Percentiles rank a stretch among this genome's conserved stretches.
Evolutionary conservation across 106 monocot species (phyloP).

Genomic region (Dendrobium huoshanense): DNA sequence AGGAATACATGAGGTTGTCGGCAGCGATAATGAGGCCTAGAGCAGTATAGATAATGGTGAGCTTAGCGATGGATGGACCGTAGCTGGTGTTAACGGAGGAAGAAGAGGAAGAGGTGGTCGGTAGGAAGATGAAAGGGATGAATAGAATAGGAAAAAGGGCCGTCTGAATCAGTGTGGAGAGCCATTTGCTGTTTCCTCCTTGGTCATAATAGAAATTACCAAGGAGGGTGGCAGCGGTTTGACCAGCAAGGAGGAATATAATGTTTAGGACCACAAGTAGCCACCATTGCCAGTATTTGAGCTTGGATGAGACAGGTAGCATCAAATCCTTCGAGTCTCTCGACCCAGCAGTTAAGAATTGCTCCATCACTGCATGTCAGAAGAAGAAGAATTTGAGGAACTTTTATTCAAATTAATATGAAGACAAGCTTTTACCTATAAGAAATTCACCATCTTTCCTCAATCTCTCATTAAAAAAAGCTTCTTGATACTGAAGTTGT

Average conservation of each 20-base stretch:
- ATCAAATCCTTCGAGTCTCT: neutral
- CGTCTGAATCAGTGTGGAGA: slow-evolving; percentile 33
- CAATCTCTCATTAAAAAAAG: too few relatives aligned
- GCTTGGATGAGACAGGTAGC: neutral
- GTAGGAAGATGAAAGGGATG: slow-evolving; percentile 15
- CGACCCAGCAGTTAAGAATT: neutral
- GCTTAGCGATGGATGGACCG: slow-evolving; percentile 3
- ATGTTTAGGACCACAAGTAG: slow-evolving; percentile 21
- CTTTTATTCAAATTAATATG: neutral
- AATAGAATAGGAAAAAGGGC: slow-evolving; percentile 26
- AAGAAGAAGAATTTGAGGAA: neutral
- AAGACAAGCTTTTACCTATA: neutral
- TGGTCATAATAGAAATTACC: slow-evolving; percentile 41
- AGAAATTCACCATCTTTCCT: neutral
- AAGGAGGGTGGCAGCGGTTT: slow-evolving; percentile 35
- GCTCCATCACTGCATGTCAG: neutral
- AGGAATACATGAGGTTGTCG: slow-evolving; percentile 57
- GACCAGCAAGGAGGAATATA: slow-evolving; percentile 33
- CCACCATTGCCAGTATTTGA: slow-evolving; percentile 31
- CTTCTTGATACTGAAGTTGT: too few relatives aligned
- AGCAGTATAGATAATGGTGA: slow-evolving; percentile 16
- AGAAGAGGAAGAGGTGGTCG: slow-evolving; percentile 10
- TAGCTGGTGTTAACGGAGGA: slow-evolving; percentile 3
- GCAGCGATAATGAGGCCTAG: slow-evolving; percentile 32
- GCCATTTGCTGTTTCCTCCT: slow-evolving; percentile 44